Percentiles rank a stretch among this genome's conserved stretches.
phyloP scores from a whole-genome alignment of 1,284 basidiomycete genomes.

The Ceraceosorus guamensis region DNA sequence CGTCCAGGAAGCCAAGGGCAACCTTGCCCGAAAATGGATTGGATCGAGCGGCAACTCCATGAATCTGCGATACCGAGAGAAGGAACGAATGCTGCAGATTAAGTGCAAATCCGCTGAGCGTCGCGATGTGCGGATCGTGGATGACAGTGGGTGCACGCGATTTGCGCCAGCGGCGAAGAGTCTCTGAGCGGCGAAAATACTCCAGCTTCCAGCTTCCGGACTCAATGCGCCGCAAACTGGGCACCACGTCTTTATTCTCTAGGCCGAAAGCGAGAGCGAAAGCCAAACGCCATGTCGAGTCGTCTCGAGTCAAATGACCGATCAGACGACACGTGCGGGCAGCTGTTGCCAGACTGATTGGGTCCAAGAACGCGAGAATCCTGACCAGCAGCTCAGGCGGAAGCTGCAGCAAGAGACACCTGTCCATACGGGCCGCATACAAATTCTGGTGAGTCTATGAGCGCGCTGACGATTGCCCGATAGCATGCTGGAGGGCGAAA shows the following conservation, averaged over 20 bases:
- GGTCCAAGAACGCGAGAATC: conserved; percentile 68
- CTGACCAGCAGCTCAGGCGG: conserved; percentile 70
- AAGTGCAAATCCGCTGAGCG: conserved; percentile 39
- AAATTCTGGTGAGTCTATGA: no score
- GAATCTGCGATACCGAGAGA: conserved; percentile 55
- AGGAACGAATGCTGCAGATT: conserved; percentile 58
- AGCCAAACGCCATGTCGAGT: conserved; percentile 76
- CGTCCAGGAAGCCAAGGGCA: conserved; percentile 65
- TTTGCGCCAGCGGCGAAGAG: conserved; percentile 62
- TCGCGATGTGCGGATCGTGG: conserved; percentile 31
- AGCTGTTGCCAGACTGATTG: conserved; percentile 59
- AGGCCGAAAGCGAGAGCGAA: conserved; percentile 65
- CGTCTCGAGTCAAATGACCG: conserved; percentile 63
- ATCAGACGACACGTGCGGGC: conserved; percentile 58
- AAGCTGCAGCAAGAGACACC: conserved; percentile 35
- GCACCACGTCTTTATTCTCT: conserved; percentile 58
- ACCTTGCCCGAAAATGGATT: conserved; percentile 60
- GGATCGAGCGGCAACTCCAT: conserved; percentile 67
- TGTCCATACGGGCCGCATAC: neutral
- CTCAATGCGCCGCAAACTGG: conserved; percentile 56
- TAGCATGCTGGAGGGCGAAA: no score
- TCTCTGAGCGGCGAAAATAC: conserved; percentile 30
- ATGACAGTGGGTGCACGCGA: conserved; percentile 59
- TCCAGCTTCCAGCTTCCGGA: conserved; percentile 32
- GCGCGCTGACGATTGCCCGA: no score